A percentile compares a stretch with the other conserved stretches of the same genome.
Evolutionary conservation across 2,329 filamentous ascomycete genomes (phyloP).

Genomic region (Botrytis fabae): DNA sequence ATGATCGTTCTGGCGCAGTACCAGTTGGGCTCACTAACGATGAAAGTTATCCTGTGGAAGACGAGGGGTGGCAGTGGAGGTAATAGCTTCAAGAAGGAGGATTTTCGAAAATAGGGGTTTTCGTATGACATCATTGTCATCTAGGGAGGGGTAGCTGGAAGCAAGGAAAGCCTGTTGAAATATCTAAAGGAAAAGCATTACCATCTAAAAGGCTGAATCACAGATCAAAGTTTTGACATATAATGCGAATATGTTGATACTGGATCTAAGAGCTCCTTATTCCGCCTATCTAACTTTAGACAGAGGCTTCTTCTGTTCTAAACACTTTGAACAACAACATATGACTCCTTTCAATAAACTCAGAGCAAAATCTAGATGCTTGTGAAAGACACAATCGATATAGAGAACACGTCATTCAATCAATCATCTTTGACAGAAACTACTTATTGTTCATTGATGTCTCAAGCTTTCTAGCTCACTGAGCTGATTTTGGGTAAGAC

Average conservation of each 20-base stretch:
- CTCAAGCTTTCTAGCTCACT: not conserved
- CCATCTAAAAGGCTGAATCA: not conserved
- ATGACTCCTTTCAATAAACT: not conserved
- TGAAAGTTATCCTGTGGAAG: not conserved
- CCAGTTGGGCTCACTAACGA: not conserved
- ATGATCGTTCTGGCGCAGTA: not conserved
- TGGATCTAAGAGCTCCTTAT: not conserved
- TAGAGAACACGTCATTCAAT: not conserved
- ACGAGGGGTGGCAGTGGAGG: not conserved
- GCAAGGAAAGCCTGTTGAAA: fast-evolving
- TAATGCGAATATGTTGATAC: not conserved
- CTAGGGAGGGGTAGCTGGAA: not conserved
- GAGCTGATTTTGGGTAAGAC: not conserved
- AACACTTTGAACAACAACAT: not conserved
- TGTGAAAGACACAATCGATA: not conserved
- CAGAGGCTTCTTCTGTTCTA: not conserved
- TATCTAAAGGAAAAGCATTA: not conserved
- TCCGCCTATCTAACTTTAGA: not conserved
- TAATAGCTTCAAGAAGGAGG: not conserved
- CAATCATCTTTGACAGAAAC: not conserved
- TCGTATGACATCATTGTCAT: not conserved
- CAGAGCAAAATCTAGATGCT: not conserved
- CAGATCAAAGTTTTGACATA: not conserved
- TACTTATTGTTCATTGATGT: not conserved
- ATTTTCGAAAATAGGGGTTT: not conserved